Percentiles rank a stretch among this genome's conserved stretches.
Evolutionary conservation across 352 stramenopile genomes (phyloP).

Genomic region (Phytophthora constricta): DNA sequence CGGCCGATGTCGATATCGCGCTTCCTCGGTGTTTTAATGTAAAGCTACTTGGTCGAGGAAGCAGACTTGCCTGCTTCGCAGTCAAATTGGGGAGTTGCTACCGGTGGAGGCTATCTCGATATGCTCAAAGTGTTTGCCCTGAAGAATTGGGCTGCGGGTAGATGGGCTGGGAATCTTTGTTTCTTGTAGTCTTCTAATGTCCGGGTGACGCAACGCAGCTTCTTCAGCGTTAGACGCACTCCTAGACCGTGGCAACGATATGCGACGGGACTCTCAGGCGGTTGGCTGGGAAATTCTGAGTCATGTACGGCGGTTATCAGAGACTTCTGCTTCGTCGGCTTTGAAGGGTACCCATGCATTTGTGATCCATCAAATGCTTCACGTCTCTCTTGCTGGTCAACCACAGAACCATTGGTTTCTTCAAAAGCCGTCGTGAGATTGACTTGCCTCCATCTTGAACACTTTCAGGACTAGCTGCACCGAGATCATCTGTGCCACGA

Average conservation of each 20-base stretch:
- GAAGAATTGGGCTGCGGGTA: conserved; percentile 17
- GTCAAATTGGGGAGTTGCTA: conserved; percentile 7
- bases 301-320: neutral
- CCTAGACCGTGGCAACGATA: neutral
- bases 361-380: conserved; percentile 33
- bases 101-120: conserved; percentile 15
- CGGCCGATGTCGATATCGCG: conserved; percentile 12
- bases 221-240: conserved; percentile 18
- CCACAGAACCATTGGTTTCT: conserved; percentile 9
- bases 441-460: conserved; percentile 2
- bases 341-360: conserved; percentile 18
- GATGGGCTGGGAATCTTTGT: conserved; percentile 23
- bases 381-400: conserved; percentile 11
- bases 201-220: conserved; percentile 6
- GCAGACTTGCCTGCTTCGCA: conserved; percentile 4
- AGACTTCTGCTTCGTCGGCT: neutral
- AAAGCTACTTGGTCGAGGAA: conserved; percentile 27
- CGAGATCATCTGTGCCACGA: neutral
- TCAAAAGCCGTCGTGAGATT: conserved; percentile 21
- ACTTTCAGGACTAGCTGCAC: neutral
- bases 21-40: conserved; percentile 22
- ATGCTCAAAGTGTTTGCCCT: conserved; percentile 5
- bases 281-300: neutral
- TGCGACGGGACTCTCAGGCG: conserved; percentile 3
- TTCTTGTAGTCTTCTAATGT: conserved; percentile 22